phyloP scores from a whole-genome alignment of 257 asterid species.

The Ilex asprella region DNA sequence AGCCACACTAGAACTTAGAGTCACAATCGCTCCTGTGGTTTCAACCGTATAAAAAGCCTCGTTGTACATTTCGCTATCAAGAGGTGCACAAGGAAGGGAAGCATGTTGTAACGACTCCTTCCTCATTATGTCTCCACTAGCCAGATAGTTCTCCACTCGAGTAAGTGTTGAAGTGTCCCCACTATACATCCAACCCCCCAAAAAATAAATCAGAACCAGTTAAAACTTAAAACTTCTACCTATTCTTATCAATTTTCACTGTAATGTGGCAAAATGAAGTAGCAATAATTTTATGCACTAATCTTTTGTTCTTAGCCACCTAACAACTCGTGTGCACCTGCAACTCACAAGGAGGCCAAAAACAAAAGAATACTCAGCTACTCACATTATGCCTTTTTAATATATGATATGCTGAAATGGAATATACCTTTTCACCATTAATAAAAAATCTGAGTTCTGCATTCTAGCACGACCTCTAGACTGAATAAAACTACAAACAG shows the following conservation, averaged over 20 bases:
- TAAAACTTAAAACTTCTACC: background rate
- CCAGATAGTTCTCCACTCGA: slow-evolving; percentile 42
- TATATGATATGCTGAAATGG: slow-evolving; percentile 5
- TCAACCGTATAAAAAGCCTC: slow-evolving; percentile 54
- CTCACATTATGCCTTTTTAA: background rate
- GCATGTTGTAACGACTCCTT: slow-evolving; percentile 53
- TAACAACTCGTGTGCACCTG: background rate
- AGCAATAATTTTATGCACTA: no score
- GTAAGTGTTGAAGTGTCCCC: slow-evolving; percentile 39
- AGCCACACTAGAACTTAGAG: slow-evolving; percentile 54
- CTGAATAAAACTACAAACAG: slow-evolving; percentile 86
- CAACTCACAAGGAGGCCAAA: background rate
- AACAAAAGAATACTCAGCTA: background rate
- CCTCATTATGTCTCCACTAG: slow-evolving; percentile 65
- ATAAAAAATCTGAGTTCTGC: slow-evolving; percentile 72
- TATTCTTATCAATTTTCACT: background rate
- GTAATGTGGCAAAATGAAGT: no score
- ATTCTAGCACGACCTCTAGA: slow-evolving; percentile 96
- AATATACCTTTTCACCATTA: slow-evolving; percentile 59
- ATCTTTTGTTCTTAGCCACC: background rate
- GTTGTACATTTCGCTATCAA: slow-evolving; percentile 26
- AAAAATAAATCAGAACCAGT: slow-evolving; percentile 1
- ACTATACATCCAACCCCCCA: slow-evolving; percentile 23
- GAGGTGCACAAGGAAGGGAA: slow-evolving; percentile 55
- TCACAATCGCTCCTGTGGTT: slow-evolving; percentile 55